These are phyloP conservation scores for Pythium biforme DNA, from an alignment of 352 stramenopile species.

Conservation along the genomic window DNA sequence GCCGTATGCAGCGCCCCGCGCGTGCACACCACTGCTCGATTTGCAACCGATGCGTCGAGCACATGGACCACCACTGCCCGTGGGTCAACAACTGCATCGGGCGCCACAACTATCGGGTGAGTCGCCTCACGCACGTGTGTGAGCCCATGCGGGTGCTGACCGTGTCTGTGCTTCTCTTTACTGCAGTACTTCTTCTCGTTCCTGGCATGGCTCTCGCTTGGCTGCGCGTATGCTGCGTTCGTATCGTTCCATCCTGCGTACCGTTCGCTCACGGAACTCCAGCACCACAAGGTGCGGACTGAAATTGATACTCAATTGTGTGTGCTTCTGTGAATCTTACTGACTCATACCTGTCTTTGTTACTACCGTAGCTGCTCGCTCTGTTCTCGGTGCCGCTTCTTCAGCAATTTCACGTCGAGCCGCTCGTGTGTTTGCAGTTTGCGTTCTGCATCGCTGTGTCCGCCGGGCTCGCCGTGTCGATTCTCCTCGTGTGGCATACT, in stretches of 20 bases:
- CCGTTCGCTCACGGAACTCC: conserved; percentile 38
- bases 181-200: conserved; percentile 77
- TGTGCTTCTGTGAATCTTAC: not conserved
- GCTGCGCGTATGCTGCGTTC: conserved; percentile 55
- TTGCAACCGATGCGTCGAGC: conserved; percentile 89
- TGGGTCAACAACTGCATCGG: conserved; percentile 98
- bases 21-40: conserved; percentile 70
- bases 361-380: conserved; percentile 25
- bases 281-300: conserved; percentile 58
- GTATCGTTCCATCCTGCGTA: conserved; percentile 63
- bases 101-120: conserved; percentile 91
- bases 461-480: conserved; percentile 55
- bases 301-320: too few relatives aligned
- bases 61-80: conserved; percentile 98
- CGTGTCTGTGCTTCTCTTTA: not conserved
- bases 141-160: not conserved
- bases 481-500: conserved; percentile 64
- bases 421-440: conserved; percentile 55
- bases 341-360: not conserved
- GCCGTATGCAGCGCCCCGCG: conserved; percentile 27
- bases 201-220: conserved; percentile 59
- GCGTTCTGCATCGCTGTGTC: conserved; percentile 66
- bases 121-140: conserved; percentile 5
- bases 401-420: conserved; percentile 17
- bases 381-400: conserved; percentile 28